phyloP scores from a whole-genome alignment of 164 flowering plant genomes.

The Berberis vulgaris region DNA sequence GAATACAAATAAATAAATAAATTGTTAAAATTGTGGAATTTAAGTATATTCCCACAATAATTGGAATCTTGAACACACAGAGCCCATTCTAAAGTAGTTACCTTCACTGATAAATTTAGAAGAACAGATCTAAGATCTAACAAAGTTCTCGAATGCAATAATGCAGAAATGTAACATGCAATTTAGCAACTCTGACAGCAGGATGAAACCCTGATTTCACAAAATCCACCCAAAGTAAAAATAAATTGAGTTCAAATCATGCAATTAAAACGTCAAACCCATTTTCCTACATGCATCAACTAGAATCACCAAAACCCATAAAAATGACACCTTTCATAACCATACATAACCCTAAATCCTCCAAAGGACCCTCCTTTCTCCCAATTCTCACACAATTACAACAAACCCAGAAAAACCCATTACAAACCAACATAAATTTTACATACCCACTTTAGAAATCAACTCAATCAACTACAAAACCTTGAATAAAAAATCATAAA shows the following conservation, averaged over 20 bases:
- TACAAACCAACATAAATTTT: neutral
- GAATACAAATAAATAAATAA: no score
- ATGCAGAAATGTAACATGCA: neutral
- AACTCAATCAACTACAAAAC: neutral
- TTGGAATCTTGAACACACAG: no score
- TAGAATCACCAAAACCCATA: neutral
- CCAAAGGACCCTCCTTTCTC: neutral
- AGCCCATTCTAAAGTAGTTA: no score
- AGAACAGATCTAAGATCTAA: neutral
- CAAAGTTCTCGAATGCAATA: neutral
- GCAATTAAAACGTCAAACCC: neutral
- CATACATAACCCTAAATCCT: neutral
- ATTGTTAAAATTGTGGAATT: no score
- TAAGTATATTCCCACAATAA: no score
- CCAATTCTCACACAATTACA: neutral
- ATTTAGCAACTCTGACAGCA: neutral
- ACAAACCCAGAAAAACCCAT: neutral
- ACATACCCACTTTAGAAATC: neutral
- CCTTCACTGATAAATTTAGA: neutral
- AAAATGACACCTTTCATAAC: neutral
- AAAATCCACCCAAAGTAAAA: neutral
- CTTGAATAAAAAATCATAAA: no score
- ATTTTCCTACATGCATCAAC: no score
- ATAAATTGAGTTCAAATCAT: neutral
- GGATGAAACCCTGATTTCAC: neutral